Evolutionary conservation across 495 filamentous ascomycete species (phyloP).

Genomic region (Trichoderma gamsii): DNA sequence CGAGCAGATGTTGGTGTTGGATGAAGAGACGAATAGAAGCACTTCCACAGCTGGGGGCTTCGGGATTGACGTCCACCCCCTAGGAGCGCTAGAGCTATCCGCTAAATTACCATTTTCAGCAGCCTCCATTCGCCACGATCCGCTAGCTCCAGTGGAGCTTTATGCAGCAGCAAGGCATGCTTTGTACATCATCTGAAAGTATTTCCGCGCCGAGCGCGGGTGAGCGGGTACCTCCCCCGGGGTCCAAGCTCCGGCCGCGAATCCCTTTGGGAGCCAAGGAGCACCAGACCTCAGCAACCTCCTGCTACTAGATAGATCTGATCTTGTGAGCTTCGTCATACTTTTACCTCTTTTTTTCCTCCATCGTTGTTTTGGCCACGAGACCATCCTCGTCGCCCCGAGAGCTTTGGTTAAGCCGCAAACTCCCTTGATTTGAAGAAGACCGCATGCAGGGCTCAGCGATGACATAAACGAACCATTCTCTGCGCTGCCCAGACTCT

Average conservation of each 20-base stretch:
- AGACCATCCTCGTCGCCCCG: background rate
- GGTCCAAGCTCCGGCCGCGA: constrained; percentile 12
- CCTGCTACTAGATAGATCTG: background rate
- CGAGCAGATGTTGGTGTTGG: background rate
- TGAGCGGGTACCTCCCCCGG: background rate
- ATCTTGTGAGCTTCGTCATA: constrained; percentile 7
- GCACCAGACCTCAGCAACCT: background rate
- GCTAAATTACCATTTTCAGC: constrained; percentile 4
- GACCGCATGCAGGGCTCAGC: background rate
- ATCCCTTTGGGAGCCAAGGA: background rate
- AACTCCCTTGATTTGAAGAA: background rate
- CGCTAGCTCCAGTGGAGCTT: constrained; percentile 3
- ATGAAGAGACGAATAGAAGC: background rate
- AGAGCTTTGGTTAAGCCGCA: background rate
- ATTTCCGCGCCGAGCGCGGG: constrained; percentile 1
- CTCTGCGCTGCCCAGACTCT: background rate
- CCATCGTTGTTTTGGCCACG: background rate
- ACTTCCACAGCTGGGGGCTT: background rate
- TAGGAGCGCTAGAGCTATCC: background rate
- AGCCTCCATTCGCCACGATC: background rate
- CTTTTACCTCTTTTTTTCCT: background rate
- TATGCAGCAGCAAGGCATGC: constrained; percentile 6
- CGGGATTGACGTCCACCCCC: background rate
- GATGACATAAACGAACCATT: background rate
- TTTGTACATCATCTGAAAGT: constrained; percentile 8